phyloP scores from a whole-genome alignment of 108 stramenopile species.

The Nitzschia inconspicua region DNA sequence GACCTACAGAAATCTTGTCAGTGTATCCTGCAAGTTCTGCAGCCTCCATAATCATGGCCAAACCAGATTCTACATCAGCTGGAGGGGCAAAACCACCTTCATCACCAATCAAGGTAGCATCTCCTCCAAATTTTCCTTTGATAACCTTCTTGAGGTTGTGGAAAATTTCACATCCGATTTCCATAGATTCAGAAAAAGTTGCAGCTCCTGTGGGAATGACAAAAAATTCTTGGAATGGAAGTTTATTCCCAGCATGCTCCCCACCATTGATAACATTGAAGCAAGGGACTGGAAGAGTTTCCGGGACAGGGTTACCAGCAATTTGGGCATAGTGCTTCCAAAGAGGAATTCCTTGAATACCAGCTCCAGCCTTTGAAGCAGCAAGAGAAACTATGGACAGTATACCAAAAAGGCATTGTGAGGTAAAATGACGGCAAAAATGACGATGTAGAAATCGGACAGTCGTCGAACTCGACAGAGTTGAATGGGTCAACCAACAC shows the following conservation, averaged over 20 bases:
- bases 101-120: constrained; percentile 98
- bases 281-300: constrained; percentile 96
- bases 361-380: constrained; percentile 97
- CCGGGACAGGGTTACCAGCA: constrained; percentile 92
- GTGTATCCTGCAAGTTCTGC: constrained; percentile 92
- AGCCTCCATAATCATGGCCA: constrained; percentile 98
- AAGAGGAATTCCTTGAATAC: constrained; percentile 92
- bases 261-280: constrained; percentile 99
- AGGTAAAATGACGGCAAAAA: neutral
- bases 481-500: neutral
- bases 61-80: constrained; percentile 87
- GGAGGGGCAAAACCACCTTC: constrained; percentile 99
- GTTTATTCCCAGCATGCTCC: constrained; percentile 97
- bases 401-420: neutral
- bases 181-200: constrained; percentile 94
- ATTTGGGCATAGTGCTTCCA: constrained; percentile 99
- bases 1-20: constrained; percentile 94
- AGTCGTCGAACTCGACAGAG: neutral
- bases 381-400: constrained; percentile 86
- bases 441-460: neutral
- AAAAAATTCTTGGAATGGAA: constrained; percentile 99
- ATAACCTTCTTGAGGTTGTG: constrained; percentile 97
- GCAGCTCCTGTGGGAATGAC: constrained; percentile 97
- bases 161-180: constrained; percentile 99
- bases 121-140: constrained; percentile 98